Percentiles rank a stretch among this genome's conserved stretches.
Conservation (phyloP, 345 rosid genomes). For the Bretschneidera sinensis region DNA sequence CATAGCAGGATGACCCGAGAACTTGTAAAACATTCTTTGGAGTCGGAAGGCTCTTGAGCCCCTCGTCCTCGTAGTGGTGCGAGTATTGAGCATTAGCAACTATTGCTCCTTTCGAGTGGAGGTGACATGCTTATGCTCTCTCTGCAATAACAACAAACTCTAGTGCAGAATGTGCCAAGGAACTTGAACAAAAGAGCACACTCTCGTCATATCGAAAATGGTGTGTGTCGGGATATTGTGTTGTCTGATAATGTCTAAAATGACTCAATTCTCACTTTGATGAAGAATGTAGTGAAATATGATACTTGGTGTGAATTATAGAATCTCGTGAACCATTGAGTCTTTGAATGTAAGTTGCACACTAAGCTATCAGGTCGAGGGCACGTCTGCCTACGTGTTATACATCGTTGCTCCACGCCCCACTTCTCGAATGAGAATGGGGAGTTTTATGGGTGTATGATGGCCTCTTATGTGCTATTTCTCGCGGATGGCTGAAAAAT, state of each 20-base stretch:
- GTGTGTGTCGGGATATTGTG: neutral
- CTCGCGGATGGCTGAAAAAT: neutral
- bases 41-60: no score
- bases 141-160: no score
- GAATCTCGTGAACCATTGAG: no score
- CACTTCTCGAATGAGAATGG: neutral
- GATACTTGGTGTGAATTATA: constrained; percentile 16
- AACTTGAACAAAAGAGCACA: neutral
- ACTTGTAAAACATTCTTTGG: no score
- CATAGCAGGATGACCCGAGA: no score
- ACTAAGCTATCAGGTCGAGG: constrained; percentile 13
- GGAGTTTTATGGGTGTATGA: neutral
- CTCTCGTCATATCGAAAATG: neutral
- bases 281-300: constrained; percentile 16
- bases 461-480: neutral
- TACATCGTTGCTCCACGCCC: constrained; percentile 1
- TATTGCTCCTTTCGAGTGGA: no score
- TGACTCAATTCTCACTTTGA: constrained; percentile 16
- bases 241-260: neutral
- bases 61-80: no score
- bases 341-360: no score
- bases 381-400: constrained; percentile 20
- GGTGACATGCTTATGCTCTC: no score
- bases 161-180: constrained; percentile 7
- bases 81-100: no score